Evolutionary conservation across 768 basidiomycete genomes (phyloP).

Genomic region (Phlegmacium glaucopus): DNA sequence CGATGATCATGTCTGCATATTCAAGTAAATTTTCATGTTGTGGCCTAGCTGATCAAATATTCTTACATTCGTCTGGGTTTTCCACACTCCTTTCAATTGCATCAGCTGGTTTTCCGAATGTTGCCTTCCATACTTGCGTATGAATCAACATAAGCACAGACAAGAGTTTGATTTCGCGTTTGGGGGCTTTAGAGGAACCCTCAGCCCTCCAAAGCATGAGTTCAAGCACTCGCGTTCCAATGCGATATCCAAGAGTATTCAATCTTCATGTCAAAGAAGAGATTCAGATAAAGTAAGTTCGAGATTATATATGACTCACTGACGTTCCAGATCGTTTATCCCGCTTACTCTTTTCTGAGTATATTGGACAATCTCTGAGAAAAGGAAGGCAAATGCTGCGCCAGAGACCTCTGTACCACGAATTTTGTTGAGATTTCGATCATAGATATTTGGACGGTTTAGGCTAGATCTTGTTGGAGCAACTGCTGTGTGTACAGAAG

Average conservation of each 20-base stretch:
- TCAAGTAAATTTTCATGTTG: slow-evolving; percentile 2
- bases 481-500: slow-evolving; percentile 45
- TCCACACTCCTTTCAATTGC: slow-evolving; percentile 95
- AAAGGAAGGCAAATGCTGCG: slow-evolving; percentile 84
- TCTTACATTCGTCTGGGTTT: slow-evolving; percentile 90
- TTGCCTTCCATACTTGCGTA: slow-evolving; percentile 91
- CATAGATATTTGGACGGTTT: slow-evolving; percentile 78
- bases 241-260: slow-evolving; percentile 90
- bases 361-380: slow-evolving; percentile 93
- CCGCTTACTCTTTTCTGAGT: slow-evolving; percentile 94
- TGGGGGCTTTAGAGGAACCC: slow-evolving; percentile 80
- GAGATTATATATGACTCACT: slow-evolving; percentile 42
- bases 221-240: slow-evolving; percentile 84
- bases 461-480: slow-evolving; percentile 32
- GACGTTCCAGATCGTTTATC: slow-evolving; percentile 91
- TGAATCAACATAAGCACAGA: slow-evolving; percentile 93
- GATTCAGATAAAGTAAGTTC: neutral
- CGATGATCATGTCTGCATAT: slow-evolving; percentile 88
- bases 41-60: slow-evolving; percentile 1
- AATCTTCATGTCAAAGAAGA: slow-evolving; percentile 46
- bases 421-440: slow-evolving; percentile 85
- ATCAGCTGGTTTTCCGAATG: slow-evolving; percentile 92
- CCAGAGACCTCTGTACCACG: slow-evolving; percentile 80
- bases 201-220: slow-evolving; percentile 80
- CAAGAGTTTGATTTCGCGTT: slow-evolving; percentile 87